Evolutionary conservation across 495 filamentous ascomycete species (phyloP).

Genomic region (Aspergillus mulundensis): DNA sequence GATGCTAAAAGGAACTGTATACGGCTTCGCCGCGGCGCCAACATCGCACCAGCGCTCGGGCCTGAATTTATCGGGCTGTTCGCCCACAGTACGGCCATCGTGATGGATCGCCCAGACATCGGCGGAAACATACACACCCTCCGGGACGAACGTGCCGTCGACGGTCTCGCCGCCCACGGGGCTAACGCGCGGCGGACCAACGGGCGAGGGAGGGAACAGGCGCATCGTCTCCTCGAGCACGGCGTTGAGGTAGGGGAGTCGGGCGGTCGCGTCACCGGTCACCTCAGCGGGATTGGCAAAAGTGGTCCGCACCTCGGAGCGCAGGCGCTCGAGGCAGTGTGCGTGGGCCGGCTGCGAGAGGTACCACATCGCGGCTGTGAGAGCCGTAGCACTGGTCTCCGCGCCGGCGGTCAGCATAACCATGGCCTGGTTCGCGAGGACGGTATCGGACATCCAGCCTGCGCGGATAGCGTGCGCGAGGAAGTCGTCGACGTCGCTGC

Average conservation of each 20-base stretch:
- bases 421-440: not conserved
- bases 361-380: not conserved
- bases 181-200: slow-evolving; percentile 4
- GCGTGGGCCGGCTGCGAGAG: not conserved
- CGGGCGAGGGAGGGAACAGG: slow-evolving; percentile 4
- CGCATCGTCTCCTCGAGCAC: slow-evolving; percentile 9
- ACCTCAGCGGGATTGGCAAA: not conserved
- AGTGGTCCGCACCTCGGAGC: not conserved
- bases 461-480: not conserved
- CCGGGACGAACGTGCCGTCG: slow-evolving; percentile 1
- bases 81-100: not conserved
- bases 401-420: not conserved
- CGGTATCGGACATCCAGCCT: not conserved
- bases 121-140: not conserved
- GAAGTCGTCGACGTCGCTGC: not conserved
- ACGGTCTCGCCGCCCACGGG: slow-evolving; percentile 3
- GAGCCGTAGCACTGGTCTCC: not conserved
- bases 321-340: not conserved
- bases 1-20: not conserved
- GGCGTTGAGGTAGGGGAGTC: slow-evolving; percentile 6
- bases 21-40: not conserved
- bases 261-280: not conserved
- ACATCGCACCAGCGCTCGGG: not conserved
- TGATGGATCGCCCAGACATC: not conserved
- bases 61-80: not conserved